Evolutionary conservation across 768 basidiomycete species (phyloP).

Genomic region (Phylloporus sp.): DNA sequence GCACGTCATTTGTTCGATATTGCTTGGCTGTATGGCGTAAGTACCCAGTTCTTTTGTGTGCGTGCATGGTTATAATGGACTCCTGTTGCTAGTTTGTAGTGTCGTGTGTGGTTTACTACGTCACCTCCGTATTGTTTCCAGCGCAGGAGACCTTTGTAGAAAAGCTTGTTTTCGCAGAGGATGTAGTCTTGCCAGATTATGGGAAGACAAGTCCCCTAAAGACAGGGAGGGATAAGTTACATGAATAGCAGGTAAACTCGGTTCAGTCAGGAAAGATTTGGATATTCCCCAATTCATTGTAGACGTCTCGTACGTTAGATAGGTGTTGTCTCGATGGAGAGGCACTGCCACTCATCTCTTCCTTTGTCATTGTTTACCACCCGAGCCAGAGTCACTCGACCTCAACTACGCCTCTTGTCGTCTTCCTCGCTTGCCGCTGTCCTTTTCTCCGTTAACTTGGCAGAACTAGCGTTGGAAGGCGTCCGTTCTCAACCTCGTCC

Average conservation of each 20-base stretch:
- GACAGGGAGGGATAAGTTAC: no score
- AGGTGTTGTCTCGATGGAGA: no score
- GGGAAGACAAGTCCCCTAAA: background rate
- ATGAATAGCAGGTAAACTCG: no score
- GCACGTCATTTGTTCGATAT: conserved; percentile 60
- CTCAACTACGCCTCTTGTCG: background rate
- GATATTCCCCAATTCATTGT: no score
- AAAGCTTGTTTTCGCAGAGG: conserved; percentile 28
- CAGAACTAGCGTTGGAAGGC: conserved; percentile 8
- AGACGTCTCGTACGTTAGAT: no score
- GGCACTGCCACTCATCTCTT: no score
- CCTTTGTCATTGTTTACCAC: conserved; percentile 20
- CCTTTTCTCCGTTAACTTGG: conserved; percentile 25
- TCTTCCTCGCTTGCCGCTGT: background rate
- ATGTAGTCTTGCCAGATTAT: conserved; percentile 3
- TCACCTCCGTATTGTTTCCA: conserved; percentile 28
- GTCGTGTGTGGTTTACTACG: conserved; percentile 28
- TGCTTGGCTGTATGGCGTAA: conserved; percentile 74
- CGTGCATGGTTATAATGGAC: background rate
- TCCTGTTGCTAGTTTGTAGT: conserved; percentile 22
- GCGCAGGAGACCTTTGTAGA: conserved; percentile 28
- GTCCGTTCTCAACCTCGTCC: background rate
- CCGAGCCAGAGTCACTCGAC: background rate
- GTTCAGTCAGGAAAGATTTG: no score
- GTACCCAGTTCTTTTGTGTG: background rate